phyloP scores from a whole-genome alignment of 2,329 filamentous ascomycete species.

The Pyrenochaeta sp. region DNA sequence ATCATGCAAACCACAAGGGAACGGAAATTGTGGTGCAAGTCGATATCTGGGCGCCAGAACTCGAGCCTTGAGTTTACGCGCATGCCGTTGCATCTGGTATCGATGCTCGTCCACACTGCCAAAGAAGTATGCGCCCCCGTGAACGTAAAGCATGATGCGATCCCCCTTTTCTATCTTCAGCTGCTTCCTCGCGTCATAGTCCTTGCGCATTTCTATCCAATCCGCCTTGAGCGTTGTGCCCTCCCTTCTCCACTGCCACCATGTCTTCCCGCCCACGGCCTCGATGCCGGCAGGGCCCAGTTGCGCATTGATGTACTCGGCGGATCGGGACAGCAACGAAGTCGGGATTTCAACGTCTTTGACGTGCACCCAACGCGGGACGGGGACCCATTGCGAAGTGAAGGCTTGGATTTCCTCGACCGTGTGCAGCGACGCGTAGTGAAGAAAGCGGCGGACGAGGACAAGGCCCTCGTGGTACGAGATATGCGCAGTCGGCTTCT shows the following conservation, averaged over 20 bases:
- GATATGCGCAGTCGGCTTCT: slow-evolving; percentile 87
- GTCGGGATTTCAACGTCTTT: slow-evolving; percentile 72
- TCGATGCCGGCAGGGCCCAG: slow-evolving; percentile 79
- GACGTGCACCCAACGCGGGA: slow-evolving; percentile 85
- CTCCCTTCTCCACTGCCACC: slow-evolving; percentile 75
- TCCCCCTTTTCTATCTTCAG: slow-evolving; percentile 63
- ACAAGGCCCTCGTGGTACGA: slow-evolving; percentile 93
- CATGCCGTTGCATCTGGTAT: slow-evolving; percentile 97
- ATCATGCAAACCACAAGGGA: slow-evolving; percentile 90
- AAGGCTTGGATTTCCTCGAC: slow-evolving; percentile 94
- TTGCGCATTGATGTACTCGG: slow-evolving; percentile 72
- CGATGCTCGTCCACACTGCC: slow-evolving; percentile 95
- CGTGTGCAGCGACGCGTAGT: slow-evolving; percentile 84
- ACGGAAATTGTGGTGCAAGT: slow-evolving; percentile 91
- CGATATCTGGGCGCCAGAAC: slow-evolving; percentile 88
- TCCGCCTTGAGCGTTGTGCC: slow-evolving; percentile 74
- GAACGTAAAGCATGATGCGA: slow-evolving; percentile 90
- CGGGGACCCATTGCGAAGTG: slow-evolving; percentile 89
- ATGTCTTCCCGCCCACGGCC: slow-evolving; percentile 82
- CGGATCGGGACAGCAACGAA: slow-evolving; percentile 68
- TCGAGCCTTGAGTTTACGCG: slow-evolving; percentile 87
- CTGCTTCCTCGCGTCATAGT: slow-evolving; percentile 76
- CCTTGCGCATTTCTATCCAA: slow-evolving; percentile 94
- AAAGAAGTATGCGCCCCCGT: slow-evolving; percentile 95
- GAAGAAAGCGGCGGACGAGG: slow-evolving; percentile 84